These are phyloP conservation scores for Arctium lappa DNA, from an alignment of 129 eudicot genomes.

Conservation along the genomic window DNA sequence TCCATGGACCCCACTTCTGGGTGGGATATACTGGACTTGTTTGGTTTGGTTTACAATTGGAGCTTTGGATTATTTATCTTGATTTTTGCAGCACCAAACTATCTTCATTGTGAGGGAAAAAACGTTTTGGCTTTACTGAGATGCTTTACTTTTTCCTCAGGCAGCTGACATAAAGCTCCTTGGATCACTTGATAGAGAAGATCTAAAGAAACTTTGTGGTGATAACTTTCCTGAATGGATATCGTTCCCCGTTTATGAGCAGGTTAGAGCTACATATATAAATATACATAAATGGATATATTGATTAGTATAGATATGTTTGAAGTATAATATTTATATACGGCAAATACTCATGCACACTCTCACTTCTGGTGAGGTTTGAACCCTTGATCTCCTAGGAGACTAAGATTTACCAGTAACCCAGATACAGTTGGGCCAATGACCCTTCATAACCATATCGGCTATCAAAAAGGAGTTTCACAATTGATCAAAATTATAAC, in stretches of 20 bases:
- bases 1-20: no score
- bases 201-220: slow-evolving; percentile 82
- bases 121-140: neutral
- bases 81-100: neutral
- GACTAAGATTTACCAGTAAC: no score
- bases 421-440: no score
- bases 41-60: neutral
- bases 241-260: slow-evolving; percentile 93
- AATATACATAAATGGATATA: no score
- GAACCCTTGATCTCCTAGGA: no score
- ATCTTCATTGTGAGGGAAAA: neutral
- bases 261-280: slow-evolving; percentile 42
- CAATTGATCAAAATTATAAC: neutral
- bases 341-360: no score
- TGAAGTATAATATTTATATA: no score
- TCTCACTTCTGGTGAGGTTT: no score
- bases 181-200: slow-evolving; percentile 82
- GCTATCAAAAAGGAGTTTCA: neutral
- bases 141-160: slow-evolving; percentile 38
- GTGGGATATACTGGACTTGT: no score
- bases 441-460: neutral
- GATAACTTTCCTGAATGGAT: slow-evolving; percentile 93
- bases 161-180: slow-evolving; percentile 85
- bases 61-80: neutral
- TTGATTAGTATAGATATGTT: no score